These are phyloP conservation scores for Haplographium delicatum DNA, from an alignment of 495 filamentous ascomycete species.

Conservation along the genomic window DNA sequence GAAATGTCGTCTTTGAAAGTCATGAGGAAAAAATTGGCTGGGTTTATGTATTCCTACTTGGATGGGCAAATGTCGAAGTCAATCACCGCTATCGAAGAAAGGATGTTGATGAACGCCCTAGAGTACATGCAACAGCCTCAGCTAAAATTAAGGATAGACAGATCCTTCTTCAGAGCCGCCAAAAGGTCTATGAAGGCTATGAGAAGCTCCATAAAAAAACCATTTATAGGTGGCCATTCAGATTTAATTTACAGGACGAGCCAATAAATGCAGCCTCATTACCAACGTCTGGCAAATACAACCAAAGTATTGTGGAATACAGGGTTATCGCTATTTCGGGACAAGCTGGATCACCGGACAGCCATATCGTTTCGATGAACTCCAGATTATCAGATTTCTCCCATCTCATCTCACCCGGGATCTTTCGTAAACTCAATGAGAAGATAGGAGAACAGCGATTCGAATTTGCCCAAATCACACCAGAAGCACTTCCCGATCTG, in stretches of 20 bases:
- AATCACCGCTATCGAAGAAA: not conserved
- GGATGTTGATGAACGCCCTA: not conserved
- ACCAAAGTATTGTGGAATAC: constrained; percentile 1
- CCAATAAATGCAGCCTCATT: not conserved
- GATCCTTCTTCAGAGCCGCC: not conserved
- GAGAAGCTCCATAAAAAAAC: not conserved
- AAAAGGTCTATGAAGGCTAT: not conserved
- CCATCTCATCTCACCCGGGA: not conserved
- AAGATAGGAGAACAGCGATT: not conserved
- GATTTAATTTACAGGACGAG: not conserved
- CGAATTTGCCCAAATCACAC: not conserved
- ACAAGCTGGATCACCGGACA: not conserved
- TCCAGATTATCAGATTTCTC: not conserved
- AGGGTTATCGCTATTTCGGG: not conserved
- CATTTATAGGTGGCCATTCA: not conserved
- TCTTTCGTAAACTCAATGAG: not conserved
- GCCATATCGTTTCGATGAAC: not conserved
- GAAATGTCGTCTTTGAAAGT: constrained; percentile 5
- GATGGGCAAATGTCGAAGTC: not conserved
- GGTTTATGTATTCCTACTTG: not conserved
- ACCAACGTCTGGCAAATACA: not conserved
- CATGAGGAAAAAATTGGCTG: not conserved
- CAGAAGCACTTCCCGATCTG: not conserved
- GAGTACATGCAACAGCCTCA: not conserved
- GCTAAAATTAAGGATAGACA: not conserved